Conservation (phyloP, 2,329 filamentous ascomycete species). For the Scedosporium aurantiacum region DNA sequence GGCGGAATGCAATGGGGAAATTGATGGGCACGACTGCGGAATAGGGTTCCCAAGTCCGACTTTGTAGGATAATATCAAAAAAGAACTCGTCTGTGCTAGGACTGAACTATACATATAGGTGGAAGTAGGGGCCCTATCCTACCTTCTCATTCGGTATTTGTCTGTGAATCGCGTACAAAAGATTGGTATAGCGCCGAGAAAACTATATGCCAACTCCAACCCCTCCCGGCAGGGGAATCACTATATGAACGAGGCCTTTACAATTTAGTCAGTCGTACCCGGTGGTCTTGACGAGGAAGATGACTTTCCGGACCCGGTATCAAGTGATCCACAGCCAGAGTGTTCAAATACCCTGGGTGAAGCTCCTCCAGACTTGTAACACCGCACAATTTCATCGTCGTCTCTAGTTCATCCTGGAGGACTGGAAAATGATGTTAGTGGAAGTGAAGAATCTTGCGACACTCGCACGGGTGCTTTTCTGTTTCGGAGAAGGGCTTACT, state of each 20-base stretch:
- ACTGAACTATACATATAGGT: too few species aligned
- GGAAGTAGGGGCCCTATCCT: too few species aligned
- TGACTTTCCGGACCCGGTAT: constrained; percentile 30
- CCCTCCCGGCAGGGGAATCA: too few species aligned
- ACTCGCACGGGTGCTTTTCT: background rate
- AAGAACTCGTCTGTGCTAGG: too few species aligned
- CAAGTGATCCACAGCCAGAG: constrained; percentile 34
- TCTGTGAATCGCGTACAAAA: background rate
- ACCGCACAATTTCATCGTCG: constrained; percentile 55
- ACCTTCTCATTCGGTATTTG: too few species aligned
- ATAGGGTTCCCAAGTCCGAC: too few species aligned
- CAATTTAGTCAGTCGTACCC: background rate
- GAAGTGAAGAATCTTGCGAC: too few species aligned
- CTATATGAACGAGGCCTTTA: background rate
- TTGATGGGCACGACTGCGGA: too few species aligned
- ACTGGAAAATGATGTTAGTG: constrained; percentile 7
- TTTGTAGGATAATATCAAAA: too few species aligned
- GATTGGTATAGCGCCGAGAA: background rate
- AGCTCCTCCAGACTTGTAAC: constrained; percentile 49
- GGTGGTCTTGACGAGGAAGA: constrained; percentile 1
- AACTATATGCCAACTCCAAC: too few species aligned
- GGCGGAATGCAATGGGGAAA: too few species aligned
- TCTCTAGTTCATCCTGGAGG: constrained; percentile 50
- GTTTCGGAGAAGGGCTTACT: constrained; percentile 25
- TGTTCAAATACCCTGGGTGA: constrained; percentile 50